Evolutionary conservation across 2,329 filamentous ascomycete genomes (phyloP).

Genomic region (Phyllosticta citrichinensis): DNA sequence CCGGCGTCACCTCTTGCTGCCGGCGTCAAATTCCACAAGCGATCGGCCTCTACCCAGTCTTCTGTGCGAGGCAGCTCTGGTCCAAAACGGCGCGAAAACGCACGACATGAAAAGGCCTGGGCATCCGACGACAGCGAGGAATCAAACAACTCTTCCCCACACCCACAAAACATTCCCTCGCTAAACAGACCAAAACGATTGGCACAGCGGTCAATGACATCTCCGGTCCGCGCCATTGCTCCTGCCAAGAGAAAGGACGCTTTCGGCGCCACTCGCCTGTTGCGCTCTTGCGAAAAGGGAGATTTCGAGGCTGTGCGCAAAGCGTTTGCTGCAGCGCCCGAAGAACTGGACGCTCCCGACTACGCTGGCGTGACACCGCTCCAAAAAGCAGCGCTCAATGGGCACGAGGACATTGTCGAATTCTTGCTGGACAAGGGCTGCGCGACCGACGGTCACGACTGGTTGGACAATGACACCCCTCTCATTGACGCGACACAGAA

Average conservation of each 20-base stretch:
- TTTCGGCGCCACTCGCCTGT: constrained; percentile 81
- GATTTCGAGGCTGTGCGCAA: constrained; percentile 70
- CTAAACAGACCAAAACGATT: constrained; percentile 39
- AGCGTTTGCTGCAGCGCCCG: constrained; percentile 66
- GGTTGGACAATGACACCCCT: constrained; percentile 68
- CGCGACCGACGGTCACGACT: constrained; percentile 48
- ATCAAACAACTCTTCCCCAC: constrained; percentile 22
- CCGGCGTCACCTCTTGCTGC: constrained; percentile 25
- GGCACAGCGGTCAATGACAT: constrained; percentile 51
- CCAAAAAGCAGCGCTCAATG: constrained; percentile 84
- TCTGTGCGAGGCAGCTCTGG: constrained; percentile 18
- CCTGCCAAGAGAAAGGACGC: constrained; percentile 86
- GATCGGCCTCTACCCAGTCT: constrained; percentile 30
- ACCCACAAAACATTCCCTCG: constrained; percentile 30
- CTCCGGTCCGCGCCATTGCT: constrained; percentile 48
- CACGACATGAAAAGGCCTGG: constrained; percentile 21
- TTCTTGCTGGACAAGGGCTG: constrained; percentile 78
- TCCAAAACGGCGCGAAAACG: constrained; percentile 26
- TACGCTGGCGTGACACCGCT: constrained; percentile 95
- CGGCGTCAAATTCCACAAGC: constrained; percentile 26
- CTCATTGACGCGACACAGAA: constrained; percentile 96
- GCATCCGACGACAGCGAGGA: constrained; percentile 14
- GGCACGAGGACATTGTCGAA: constrained; percentile 76
- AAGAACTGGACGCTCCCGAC: constrained; percentile 81
- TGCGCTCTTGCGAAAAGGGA: constrained; percentile 79